Conservation (phyloP, 345 rosid species). For the Hibiscus tridactylites region DNA sequence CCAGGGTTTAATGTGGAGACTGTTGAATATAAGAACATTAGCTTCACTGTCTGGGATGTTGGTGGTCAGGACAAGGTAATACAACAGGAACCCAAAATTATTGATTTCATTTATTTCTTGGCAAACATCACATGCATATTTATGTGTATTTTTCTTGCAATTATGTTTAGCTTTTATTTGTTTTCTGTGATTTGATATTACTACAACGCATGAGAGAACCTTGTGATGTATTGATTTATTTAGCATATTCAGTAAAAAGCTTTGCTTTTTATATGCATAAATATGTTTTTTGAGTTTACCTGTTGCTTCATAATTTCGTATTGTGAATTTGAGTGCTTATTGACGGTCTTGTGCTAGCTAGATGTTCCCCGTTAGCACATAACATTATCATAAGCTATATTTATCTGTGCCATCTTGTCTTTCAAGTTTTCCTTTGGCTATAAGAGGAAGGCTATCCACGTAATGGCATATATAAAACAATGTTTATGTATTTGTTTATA, state of each 20-base stretch:
- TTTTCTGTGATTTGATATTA: neutral
- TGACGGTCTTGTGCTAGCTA: conserved; percentile 20
- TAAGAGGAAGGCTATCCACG: conserved; percentile 9
- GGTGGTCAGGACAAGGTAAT: conserved; percentile 75
- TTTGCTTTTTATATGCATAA: neutral
- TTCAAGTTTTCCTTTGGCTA: neutral
- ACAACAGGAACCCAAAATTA: neutral
- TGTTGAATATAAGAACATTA: conserved; percentile 70
- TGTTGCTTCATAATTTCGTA: neutral
- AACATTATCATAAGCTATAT: conserved; percentile 26
- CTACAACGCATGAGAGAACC: neutral
- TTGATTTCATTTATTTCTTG: neutral
- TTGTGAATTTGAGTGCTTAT: conserved; percentile 14
- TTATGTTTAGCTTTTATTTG: neutral
- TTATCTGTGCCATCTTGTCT: neutral
- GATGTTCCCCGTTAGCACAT: conserved; percentile 14
- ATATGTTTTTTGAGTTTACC: neutral
- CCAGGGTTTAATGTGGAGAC: conserved; percentile 72
- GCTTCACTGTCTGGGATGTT: conserved; percentile 76
- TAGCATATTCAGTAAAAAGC: neutral
- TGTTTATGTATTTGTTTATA: neutral
- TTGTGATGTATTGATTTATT: neutral
- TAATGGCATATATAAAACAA: neutral
- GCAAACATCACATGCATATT: neutral
- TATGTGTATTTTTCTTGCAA: neutral